phyloP scores from a whole-genome alignment of 768 basidiomycete species.

The Lactifluus volemus region DNA sequence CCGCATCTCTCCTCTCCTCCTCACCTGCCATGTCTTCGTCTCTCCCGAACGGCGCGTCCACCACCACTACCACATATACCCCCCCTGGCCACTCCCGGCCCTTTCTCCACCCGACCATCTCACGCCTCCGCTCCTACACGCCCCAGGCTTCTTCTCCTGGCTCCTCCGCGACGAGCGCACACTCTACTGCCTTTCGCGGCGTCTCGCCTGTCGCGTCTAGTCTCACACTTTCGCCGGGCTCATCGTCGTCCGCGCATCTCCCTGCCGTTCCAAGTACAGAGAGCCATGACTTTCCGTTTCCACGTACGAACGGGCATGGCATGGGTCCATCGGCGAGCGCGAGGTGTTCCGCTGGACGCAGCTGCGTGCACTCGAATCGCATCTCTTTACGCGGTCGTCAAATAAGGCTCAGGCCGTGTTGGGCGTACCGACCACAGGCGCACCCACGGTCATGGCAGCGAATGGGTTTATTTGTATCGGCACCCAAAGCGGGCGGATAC shows the following conservation, averaged over 20 bases:
- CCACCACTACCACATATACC: background rate
- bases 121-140: conserved; percentile 66
- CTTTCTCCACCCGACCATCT: conserved; percentile 67
- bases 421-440: conserved; percentile 48
- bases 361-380: conserved; percentile 48
- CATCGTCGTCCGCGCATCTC: conserved; percentile 52
- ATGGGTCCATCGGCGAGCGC: conserved; percentile 26
- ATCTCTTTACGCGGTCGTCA: conserved; percentile 44
- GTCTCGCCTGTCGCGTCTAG: conserved; percentile 39
- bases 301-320: conserved; percentile 17
- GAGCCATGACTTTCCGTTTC: conserved; percentile 22
- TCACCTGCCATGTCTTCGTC: conserved; percentile 36
- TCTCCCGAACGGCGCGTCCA: conserved; percentile 16
- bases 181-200: conserved; percentile 35
- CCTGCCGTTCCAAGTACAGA: conserved; percentile 16
- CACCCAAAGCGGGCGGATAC: conserved; percentile 65
- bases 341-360: conserved; percentile 74
- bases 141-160: conserved; percentile 36
- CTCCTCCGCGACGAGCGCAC: conserved; percentile 35
- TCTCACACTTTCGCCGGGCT: conserved; percentile 54
- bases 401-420: conserved; percentile 56
- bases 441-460: conserved; percentile 73
- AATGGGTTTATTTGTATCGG: conserved; percentile 89
- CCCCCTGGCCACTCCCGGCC: conserved; percentile 37
- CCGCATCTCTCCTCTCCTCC: conserved; percentile 27